Base-by-base conservation (phyloP, 306 rosid genomes). In the Begonia loranthoides region DNA sequence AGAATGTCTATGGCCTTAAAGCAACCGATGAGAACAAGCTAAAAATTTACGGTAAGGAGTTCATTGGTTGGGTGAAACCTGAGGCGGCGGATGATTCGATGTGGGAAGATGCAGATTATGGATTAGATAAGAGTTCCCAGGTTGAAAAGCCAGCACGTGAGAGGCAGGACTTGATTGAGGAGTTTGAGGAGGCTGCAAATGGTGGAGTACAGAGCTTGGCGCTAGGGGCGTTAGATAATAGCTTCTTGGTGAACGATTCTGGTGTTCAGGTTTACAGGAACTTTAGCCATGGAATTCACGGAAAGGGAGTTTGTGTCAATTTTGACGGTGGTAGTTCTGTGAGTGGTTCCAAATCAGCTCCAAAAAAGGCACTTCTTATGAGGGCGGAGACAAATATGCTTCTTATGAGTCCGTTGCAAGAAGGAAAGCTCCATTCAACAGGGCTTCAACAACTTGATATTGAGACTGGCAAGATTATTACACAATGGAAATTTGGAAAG, bases 401-500 rank as follows among this genome's bases (percentile, higher is more conserved):
- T 59, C 82, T 88, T 3, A 88, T 88, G 97, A 77, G 89, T 71
- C 95, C 93, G 0, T 16, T 79, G 14, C 75, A 69, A 55, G 83
- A 72, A 21, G 96, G 94, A 58, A 75, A 60, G 49, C 94, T 86
- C 10, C 77, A 84, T 1, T 57, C 87, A 15, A 54, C 70, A 2
- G 76, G 78, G 63, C 80, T 88, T 54, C 70, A 71, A 13, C 95
- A 88, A 73, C 77, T 84, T n/a, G 95, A 88, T 54, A 77, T 84
- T 0, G 95, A 88, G 57, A 84, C 84, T 0, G 93, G 95, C 13
- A 88, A 84, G 76, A 66, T 84, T 33, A 95, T 88, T 2, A 70
- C 89, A 0, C 79, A 77, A 45, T 84, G 97, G 97, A 88, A 88
- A 78, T 88, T 88, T 49, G 93, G 68, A 72, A 88, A 88, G 71